Conservation (phyloP, 345 rosid species). For the Eucalyptus camaldulensis region DNA sequence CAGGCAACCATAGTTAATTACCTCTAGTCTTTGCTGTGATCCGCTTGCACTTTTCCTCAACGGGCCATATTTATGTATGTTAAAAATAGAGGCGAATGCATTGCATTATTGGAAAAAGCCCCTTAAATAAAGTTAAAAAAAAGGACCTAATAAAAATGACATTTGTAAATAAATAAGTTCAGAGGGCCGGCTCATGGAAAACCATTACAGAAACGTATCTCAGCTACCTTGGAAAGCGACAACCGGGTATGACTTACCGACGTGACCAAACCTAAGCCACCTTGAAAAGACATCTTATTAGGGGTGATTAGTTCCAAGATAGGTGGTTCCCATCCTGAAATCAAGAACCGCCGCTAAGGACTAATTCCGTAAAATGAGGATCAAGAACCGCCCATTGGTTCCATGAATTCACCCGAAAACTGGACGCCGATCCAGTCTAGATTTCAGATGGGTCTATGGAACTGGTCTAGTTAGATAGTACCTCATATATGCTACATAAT, state of each 20-base stretch:
- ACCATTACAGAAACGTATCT: not conserved
- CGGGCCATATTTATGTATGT: not conserved
- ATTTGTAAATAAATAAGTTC: not conserved
- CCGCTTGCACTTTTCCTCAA: not conserved
- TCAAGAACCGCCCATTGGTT: no score
- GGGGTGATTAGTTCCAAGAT: no score
- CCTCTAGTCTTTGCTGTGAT: not conserved
- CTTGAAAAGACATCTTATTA: not conserved
- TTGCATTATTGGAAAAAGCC: not conserved
- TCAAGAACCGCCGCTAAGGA: no score
- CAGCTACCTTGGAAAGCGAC: not conserved
- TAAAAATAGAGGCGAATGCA: not conserved
- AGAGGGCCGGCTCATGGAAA: not conserved
- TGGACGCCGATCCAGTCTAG: fast-evolving
- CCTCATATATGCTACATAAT: no score
- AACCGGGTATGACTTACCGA: not conserved
- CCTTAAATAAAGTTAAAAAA: not conserved
- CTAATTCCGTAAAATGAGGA: no score
- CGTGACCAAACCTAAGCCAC: not conserved
- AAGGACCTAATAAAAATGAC: no score
- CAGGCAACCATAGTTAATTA: not conserved
- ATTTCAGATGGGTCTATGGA: no score
- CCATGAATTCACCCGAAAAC: no score
- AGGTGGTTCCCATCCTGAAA: no score
- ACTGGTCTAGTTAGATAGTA: no score